Conservation (phyloP, 2,329 filamentous ascomycete species). For the Aspergillus pseudonomiae region DNA sequence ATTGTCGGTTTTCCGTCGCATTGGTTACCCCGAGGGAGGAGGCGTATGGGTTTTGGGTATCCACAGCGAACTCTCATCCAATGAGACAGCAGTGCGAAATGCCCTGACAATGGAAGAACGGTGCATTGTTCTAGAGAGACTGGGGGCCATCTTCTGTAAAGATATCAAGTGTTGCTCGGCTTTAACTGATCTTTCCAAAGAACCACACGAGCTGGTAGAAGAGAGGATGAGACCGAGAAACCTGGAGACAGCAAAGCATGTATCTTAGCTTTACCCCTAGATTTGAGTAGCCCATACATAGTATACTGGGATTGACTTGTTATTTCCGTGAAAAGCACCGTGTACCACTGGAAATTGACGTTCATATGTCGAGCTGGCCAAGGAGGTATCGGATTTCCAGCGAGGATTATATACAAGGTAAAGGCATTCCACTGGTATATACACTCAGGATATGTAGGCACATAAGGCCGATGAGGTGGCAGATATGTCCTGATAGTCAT, state of each 20-base stretch:
- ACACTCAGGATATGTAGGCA: neutral
- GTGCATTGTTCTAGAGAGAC: neutral
- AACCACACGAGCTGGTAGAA: neutral
- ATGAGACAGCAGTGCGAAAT: neutral
- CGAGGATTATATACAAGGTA: neutral
- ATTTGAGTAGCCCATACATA: neutral
- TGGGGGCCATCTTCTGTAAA: conserved; percentile 5
- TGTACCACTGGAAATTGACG: neutral
- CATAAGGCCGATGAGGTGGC: neutral
- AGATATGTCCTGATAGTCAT: neutral
- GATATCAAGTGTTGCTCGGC: neutral
- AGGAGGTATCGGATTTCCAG: neutral
- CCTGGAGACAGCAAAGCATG: neutral
- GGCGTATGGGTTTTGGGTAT: conserved; percentile 8
- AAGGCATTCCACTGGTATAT: neutral
- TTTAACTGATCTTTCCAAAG: conserved; percentile 1
- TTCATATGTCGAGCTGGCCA: neutral
- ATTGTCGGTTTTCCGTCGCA: conserved; percentile 1
- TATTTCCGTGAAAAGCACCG: neutral
- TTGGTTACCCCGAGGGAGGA: conserved; percentile 1
- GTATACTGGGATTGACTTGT: neutral
- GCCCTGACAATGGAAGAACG: conserved; percentile 12
- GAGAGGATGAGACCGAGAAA: neutral
- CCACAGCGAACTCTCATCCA: neutral
- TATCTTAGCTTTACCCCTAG: neutral